Percentiles rank a stretch among this genome's conserved stretches.
Conservation (phyloP, 1,139 yeast species). For the Candida mesenterica region DNA sequence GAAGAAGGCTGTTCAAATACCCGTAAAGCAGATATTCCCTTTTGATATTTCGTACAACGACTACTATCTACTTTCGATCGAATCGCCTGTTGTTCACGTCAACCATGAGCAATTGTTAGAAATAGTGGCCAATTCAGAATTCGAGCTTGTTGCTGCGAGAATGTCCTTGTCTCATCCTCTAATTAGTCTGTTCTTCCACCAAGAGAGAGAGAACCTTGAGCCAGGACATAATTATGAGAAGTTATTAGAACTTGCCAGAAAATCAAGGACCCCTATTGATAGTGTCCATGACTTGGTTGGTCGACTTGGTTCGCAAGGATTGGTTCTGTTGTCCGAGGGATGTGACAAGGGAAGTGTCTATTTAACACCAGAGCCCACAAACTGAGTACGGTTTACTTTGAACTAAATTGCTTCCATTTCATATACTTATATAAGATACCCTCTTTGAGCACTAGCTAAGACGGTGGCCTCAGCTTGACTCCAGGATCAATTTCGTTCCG, state of each 20-base stretch:
- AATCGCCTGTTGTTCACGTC: constrained; percentile 18
- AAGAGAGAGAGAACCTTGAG: constrained; percentile 3
- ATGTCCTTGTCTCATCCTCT: constrained; percentile 18
- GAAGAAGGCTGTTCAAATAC: neutral
- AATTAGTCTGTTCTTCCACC: constrained; percentile 17
- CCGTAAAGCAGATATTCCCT: constrained; percentile 23
- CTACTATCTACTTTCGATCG: constrained; percentile 32
- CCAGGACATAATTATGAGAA: constrained; percentile 14
- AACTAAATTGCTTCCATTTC: no score
- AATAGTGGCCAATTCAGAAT: constrained; percentile 20
- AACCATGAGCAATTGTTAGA: constrained; percentile 25
- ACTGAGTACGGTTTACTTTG: no score
- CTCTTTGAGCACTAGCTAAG: no score
- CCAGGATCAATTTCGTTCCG: no score
- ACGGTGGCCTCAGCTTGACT: no score
- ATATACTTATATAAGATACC: no score
- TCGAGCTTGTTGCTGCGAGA: constrained; percentile 31
- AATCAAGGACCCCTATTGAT: constrained; percentile 2
- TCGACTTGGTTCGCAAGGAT: constrained; percentile 30
- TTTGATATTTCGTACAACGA: constrained; percentile 31
- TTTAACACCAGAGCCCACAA: constrained; percentile 6
- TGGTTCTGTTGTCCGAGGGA: constrained; percentile 27
- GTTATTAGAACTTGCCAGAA: constrained; percentile 17
- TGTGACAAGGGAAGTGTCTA: constrained; percentile 5
- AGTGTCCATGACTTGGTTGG: constrained; percentile 20